Percentiles rank a stretch among this genome's conserved stretches.
Conservation (phyloP, 176 grass and related monocot species). For the Bolboschoenus planiculmis region DNA sequence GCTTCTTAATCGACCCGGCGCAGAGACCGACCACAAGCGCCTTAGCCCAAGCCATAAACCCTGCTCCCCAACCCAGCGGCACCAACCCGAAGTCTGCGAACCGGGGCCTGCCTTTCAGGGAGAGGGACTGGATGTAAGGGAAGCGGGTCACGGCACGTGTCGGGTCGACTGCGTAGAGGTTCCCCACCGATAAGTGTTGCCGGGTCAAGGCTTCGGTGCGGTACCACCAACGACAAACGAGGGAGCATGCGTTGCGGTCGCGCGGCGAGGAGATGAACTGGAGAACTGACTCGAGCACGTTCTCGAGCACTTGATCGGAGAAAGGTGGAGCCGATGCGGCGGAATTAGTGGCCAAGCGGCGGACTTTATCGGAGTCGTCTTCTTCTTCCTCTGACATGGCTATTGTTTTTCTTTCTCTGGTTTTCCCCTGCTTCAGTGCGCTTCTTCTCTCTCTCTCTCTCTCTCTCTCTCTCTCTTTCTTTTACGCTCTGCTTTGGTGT, state of each 20-base stretch:
- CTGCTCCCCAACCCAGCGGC: conserved; percentile 61
- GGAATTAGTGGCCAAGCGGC: conserved; percentile 19
- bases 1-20: conserved; percentile 36
- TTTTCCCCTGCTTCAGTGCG: too few relatives aligned
- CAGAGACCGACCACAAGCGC: conserved; percentile 33
- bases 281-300: conserved; percentile 90
- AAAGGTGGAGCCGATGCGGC: conserved; percentile 38
- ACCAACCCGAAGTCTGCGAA: conserved; percentile 92
- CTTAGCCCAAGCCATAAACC: conserved; percentile 61
- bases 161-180: conserved; percentile 70
- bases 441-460: too few relatives aligned
- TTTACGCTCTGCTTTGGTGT: too few relatives aligned
- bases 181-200: conserved; percentile 50
- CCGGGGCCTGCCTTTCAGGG: conserved; percentile 79
- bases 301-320: conserved; percentile 79
- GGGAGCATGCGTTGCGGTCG: conserved; percentile 68
- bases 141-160: conserved; percentile 56
- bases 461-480: too few relatives aligned
- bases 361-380: conserved; percentile 42
- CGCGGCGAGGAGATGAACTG: conserved; percentile 57
- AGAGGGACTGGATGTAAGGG: conserved; percentile 39
- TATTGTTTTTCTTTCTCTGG: background rate
- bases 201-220: conserved; percentile 70
- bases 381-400: conserved; percentile 63
- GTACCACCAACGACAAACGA: conserved; percentile 83